phyloP scores from a whole-genome alignment of 2,329 filamentous ascomycete species.

The Didymella segeticola region DNA sequence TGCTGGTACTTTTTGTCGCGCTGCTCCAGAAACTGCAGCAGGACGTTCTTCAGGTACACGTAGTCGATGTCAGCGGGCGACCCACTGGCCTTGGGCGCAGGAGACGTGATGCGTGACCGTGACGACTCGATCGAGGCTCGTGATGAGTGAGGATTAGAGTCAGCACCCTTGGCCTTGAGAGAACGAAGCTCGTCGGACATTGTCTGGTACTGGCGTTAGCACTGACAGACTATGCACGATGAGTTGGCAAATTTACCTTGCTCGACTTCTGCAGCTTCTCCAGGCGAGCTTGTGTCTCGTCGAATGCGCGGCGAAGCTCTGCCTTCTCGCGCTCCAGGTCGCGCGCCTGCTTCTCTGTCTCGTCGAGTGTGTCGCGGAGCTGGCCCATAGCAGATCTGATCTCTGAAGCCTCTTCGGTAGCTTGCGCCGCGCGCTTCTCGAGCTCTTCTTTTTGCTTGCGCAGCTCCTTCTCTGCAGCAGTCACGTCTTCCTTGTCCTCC shows the following conservation, averaged over 20 bases:
- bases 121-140: constrained; percentile 66
- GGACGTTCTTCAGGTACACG: constrained; percentile 79
- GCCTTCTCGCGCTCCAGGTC: constrained; percentile 83
- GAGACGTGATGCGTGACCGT: constrained; percentile 55
- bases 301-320: constrained; percentile 76
- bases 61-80: constrained; percentile 58
- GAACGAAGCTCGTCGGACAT: constrained; percentile 65
- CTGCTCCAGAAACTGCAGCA: constrained; percentile 82
- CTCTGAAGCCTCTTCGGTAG: constrained; percentile 76
- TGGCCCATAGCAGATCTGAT: constrained; percentile 78
- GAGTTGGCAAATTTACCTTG: constrained; percentile 51
- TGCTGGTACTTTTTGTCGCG: constrained; percentile 78
- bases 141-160: constrained; percentile 59
- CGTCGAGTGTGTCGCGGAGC: constrained; percentile 81
- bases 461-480: constrained; percentile 75
- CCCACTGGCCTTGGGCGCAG: constrained; percentile 50
- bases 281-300: constrained; percentile 77
- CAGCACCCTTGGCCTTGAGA: constrained; percentile 51
- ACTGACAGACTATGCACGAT: neutral
- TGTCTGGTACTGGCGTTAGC: constrained; percentile 43
- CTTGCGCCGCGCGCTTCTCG: constrained; percentile 72
- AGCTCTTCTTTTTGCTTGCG: constrained; percentile 76
- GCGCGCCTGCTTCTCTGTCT: constrained; percentile 81
- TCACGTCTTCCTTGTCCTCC: constrained; percentile 80
- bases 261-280: constrained; percentile 79